Base-by-base conservation (phyloP, 306 rosid species). In the Medicago ruthenica region DNA sequence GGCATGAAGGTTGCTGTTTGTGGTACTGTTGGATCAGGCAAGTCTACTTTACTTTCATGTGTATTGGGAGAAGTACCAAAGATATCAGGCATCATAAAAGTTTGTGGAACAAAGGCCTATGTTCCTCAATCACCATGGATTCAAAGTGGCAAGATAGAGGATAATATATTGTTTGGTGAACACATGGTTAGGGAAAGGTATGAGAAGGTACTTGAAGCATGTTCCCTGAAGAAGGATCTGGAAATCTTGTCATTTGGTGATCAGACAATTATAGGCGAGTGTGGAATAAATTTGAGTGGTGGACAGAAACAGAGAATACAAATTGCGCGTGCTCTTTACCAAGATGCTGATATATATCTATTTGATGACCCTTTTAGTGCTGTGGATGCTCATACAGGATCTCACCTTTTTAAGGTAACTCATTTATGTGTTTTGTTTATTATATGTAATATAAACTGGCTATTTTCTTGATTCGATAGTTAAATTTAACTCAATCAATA, bases 261-360 rank as follows among this genome's bases (percentile, higher is more conserved):
- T 84, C 95, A 92, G 45, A 94, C 98, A 1, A 55, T 92, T 73
- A 92, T 94, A 39, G 97, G 95, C 71, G 98, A 94, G 74, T 81
- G 97, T 66, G 98, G 98, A 55, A 94, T 94, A 86, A 92, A 94
- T 88, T 79, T 94, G 87, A 94, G 98, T 44, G 97, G 98, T 0
- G 98, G 98, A 57, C 97, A 94, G 74, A 92, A 92, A 69, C 93
- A 94, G 76, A 90, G 97, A 81, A 82, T 94, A 83, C 98, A 94
- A 79, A 90, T 91, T 53, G 98, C 95, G 1, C 90, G 97, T 8
- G 90, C 97, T 62, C 78, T 91, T 54, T 91, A 94, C 82, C 95
- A 88, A 81, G 97, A 91, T 66, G 90, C 93, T 78, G 97, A 90
- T 80, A 91, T 92, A 68, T 94, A 90, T 86, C 81, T 94, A 69